phyloP scores from a whole-genome alignment of 495 filamentous ascomycete genomes.

The Pyrenopolyporus hunteri region DNA sequence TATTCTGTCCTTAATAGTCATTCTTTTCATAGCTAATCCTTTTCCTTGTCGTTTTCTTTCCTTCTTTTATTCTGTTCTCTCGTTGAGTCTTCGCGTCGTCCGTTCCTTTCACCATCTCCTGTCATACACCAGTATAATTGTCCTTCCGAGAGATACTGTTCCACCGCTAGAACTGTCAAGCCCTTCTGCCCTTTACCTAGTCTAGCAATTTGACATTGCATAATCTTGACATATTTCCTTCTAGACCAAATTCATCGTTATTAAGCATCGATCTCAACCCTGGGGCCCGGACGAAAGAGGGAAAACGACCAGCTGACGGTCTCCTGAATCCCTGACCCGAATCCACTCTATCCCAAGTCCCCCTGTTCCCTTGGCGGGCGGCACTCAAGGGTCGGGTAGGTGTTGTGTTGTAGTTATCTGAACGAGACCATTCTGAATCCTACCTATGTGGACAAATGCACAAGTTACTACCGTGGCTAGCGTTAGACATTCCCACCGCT shows the following conservation, averaged over 20 bases:
- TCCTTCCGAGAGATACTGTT: too few relatives aligned
- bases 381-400: constrained; percentile 16
- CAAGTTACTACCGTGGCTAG: constrained; percentile 8
- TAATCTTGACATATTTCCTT: constrained; percentile 26
- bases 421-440: constrained; percentile 14
- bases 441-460: constrained; percentile 13
- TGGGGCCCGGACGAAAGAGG: constrained; percentile 28
- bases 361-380: constrained; percentile 31
- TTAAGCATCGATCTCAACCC: constrained; percentile 30
- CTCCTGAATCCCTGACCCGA: constrained; percentile 34
- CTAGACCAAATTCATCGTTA: constrained; percentile 15
- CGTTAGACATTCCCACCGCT: constrained; percentile 5
- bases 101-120: constrained; percentile 18
- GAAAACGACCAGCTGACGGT: constrained; percentile 27
- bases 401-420: constrained; percentile 5
- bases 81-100: neutral
- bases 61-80: neutral
- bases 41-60: too few relatives aligned
- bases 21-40: constrained; percentile 22
- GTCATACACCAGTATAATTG: too few relatives aligned
- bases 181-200: constrained; percentile 13
- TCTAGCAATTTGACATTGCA: constrained; percentile 33
- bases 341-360: constrained; percentile 24
- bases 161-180: constrained; percentile 5
- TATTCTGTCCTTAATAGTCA: too few relatives aligned